phyloP scores from a whole-genome alignment of 148 eudicot genomes.

The Cornus kousa region DNA sequence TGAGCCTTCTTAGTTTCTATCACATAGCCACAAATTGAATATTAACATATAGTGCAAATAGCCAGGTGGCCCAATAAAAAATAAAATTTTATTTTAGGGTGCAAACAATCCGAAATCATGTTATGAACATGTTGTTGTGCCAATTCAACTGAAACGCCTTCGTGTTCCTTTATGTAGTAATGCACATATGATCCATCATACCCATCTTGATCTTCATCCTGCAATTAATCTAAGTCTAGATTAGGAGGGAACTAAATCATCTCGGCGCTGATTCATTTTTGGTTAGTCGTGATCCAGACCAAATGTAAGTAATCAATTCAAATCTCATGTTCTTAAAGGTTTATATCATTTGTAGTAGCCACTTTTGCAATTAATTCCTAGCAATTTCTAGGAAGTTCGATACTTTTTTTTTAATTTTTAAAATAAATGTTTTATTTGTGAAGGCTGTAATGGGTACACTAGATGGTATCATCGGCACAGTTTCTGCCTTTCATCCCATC shows the following conservation, averaged over 20 bases:
- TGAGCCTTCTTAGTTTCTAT: no score
- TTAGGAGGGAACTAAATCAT: constrained; percentile 15
- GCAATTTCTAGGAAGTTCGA: not conserved
- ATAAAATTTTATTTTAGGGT: no score
- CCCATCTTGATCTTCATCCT: constrained; percentile 45
- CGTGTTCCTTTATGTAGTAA: constrained; percentile 34
- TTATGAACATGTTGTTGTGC: constrained; percentile 22
- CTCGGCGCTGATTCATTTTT: constrained; percentile 27
- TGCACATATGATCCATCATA: constrained; percentile 36
- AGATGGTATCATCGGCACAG: not conserved
- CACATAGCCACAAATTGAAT: no score
- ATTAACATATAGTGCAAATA: no score
- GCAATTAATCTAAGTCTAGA: not conserved
- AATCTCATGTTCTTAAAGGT: no score
- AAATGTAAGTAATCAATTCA: constrained; percentile 18
- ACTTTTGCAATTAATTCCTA: not conserved
- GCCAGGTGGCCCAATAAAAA: no score
- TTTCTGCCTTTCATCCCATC: not conserved
- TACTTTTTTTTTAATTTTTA: no score
- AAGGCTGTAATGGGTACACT: not conserved
- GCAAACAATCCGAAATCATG: constrained; percentile 34
- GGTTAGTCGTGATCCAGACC: constrained; percentile 13
- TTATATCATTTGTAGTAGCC: not conserved
- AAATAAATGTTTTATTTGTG: not conserved
- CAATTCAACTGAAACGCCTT: constrained; percentile 13